These are phyloP conservation scores for Thozetella sp. DNA, from an alignment of 495 filamentous ascomycete genomes.

Conservation along the genomic window DNA sequence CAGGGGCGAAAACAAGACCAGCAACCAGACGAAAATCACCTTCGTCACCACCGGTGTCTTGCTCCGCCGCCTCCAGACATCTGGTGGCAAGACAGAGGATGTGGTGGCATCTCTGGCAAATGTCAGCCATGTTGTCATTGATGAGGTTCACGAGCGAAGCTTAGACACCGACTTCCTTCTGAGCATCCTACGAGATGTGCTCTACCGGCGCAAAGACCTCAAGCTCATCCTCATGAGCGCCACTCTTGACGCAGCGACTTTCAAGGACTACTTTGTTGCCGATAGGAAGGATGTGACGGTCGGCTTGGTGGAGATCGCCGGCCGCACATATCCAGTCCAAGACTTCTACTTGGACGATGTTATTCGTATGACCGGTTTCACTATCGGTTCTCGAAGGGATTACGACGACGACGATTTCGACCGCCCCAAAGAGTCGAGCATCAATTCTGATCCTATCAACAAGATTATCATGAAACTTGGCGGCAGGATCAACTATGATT, in stretches of 20 bases:
- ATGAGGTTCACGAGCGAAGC: conserved; percentile 96
- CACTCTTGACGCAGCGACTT: conserved; percentile 87
- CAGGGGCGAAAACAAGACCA: conserved; percentile 79
- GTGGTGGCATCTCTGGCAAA: conserved; percentile 80
- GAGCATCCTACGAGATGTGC: conserved; percentile 82
- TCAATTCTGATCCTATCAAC: conserved; percentile 50
- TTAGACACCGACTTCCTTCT: conserved; percentile 95
- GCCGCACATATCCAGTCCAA: conserved; percentile 85
- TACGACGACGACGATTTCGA: conserved; percentile 34
- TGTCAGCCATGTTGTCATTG: conserved; percentile 92
- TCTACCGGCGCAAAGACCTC: conserved; percentile 75
- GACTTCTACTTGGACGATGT: conserved; percentile 93
- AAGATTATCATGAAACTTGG: conserved; percentile 74
- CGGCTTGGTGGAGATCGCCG: conserved; percentile 80
- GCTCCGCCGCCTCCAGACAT: conserved; percentile 83
- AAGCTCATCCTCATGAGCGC: conserved; percentile 98
- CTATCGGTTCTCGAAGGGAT: conserved; percentile 31
- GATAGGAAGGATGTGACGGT: conserved; percentile 56
- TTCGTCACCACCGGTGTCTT: conserved; percentile 99
- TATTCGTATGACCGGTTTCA: conserved; percentile 76
- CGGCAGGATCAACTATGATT: conserved; percentile 88
- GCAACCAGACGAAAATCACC: conserved; percentile 75
- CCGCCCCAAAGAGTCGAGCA: conserved; percentile 29
- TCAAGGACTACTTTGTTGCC: conserved; percentile 80
- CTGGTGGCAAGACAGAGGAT: conserved; percentile 74